These are phyloP conservation scores for Quercus tomentella DNA, from an alignment of 331 rosid genomes.

Conservation along the genomic window DNA sequence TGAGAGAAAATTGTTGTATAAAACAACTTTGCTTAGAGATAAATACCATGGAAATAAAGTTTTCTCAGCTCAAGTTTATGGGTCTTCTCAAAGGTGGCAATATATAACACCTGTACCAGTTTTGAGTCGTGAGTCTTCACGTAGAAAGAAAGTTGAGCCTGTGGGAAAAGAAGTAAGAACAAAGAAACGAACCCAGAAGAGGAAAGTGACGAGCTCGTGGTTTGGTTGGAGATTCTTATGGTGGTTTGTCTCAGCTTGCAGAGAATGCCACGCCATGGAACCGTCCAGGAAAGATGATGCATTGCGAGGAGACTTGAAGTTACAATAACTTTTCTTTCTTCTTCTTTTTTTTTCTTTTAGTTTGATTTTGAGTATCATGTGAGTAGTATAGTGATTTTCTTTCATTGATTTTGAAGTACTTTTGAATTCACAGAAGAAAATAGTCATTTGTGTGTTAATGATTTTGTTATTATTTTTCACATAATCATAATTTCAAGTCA, in stretches of 20 bases:
- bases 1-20: constrained; percentile 29
- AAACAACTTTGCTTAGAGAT: neutral
- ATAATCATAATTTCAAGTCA: neutral
- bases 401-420: neutral
- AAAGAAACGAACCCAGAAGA: constrained; percentile 1
- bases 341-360: neutral
- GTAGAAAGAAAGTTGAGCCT: constrained; percentile 6
- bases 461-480: neutral
- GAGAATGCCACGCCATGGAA: constrained; percentile 82
- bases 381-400: constrained; percentile 5
- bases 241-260: constrained; percentile 76
- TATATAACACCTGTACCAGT: constrained; percentile 58
- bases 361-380: neutral
- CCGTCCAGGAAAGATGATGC: constrained; percentile 40
- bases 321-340: too few species aligned
- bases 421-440: neutral
- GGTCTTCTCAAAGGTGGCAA: constrained; percentile 75
- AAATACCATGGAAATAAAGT: neutral
- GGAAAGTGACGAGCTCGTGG: constrained; percentile 12
- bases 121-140: constrained; percentile 49
- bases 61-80: constrained; percentile 38
- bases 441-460: neutral
- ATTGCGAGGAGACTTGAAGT: constrained; percentile 26
- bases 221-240: constrained; percentile 49
- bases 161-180: neutral